Evolutionary conservation across 805 yeast species (phyloP).

Genomic region (Priceomyces castillae): DNA sequence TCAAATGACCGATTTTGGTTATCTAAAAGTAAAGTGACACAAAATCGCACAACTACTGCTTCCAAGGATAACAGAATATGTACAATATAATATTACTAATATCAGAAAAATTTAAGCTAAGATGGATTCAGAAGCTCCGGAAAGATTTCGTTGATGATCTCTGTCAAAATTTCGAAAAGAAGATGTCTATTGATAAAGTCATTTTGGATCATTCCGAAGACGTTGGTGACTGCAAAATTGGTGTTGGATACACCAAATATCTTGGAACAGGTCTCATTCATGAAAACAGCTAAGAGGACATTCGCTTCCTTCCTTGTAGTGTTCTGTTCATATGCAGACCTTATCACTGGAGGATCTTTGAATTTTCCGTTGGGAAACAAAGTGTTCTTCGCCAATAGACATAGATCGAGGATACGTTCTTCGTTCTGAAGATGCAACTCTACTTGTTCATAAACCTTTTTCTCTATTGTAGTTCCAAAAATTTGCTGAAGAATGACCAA

Average conservation of each 20-base stretch:
- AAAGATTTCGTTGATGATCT: conserved; percentile 47
- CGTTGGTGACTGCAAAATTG: conserved; percentile 53
- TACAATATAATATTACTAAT: no score
- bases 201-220: conserved; percentile 72
- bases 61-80: no score
- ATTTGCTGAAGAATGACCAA: conserved; percentile 79
- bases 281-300: conserved; percentile 51
- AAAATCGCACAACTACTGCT: no score
- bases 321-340: conserved; percentile 52
- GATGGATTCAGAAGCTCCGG: conserved; percentile 16
- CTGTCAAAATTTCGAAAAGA: conserved; percentile 57
- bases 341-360: conserved; percentile 41
- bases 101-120: no score
- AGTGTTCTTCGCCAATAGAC: conserved; percentile 20
- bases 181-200: conserved; percentile 66
- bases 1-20: no score
- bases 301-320: conserved; percentile 58
- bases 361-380: conserved; percentile 49
- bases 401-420: conserved; percentile 41
- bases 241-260: conserved; percentile 72
- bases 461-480: conserved; percentile 84
- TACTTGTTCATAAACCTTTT: conserved; percentile 49
- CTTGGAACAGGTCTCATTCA: conserved; percentile 64
- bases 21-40: no score
- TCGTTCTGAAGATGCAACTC: conserved; percentile 38